A percentile compares a stretch with the other conserved stretches of the same genome.
These are phyloP conservation scores for Hyphopichia khmerensis DNA, from an alignment of 1,139 yeast species.

Conservation along the genomic window DNA sequence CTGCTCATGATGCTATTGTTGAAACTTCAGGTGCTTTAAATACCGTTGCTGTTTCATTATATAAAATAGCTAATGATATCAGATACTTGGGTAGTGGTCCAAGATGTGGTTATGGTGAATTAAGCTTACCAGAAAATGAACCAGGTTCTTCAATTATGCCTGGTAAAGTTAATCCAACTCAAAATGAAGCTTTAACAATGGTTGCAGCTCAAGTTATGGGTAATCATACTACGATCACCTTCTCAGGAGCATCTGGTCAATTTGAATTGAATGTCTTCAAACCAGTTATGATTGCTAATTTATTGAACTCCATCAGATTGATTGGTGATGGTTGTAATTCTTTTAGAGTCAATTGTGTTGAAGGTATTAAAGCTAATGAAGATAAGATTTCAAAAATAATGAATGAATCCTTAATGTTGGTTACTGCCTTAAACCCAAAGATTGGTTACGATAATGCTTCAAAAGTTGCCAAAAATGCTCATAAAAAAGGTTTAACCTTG, in stretches of 20 bases:
- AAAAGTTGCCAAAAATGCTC: conserved; percentile 97
- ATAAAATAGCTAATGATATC: conserved; percentile 96
- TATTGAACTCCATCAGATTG: conserved; percentile 82
- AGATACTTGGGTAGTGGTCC: conserved; percentile 99
- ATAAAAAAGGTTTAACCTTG: conserved; percentile 93
- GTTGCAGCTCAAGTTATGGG: conserved; percentile 97
- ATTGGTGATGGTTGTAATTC: conserved; percentile 87
- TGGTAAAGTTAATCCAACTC: conserved; percentile 98
- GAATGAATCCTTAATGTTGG: conserved; percentile 96
- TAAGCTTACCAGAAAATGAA: conserved; percentile 93
- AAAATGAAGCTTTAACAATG: conserved; percentile 98
- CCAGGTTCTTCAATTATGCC: conserved; percentile 99
- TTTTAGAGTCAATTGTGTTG: conserved; percentile 92
- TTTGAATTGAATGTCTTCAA: conserved; percentile 97
- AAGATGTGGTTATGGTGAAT: conserved; percentile 98
- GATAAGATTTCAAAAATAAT: conserved; percentile 82
- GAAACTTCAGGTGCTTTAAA: conserved; percentile 97
- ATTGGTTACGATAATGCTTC: conserved; percentile 97
- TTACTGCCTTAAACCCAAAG: conserved; percentile 97
- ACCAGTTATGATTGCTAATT: conserved; percentile 91
- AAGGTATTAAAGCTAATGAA: conserved; percentile 86
- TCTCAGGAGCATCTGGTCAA: conserved; percentile 98
- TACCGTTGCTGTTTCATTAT: conserved; percentile 89
- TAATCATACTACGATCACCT: conserved; percentile 91
- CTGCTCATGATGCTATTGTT: conserved; percentile 97